Conservation (phyloP, 169 alveolate genomes). For the Haemoproteus tartakovskyi region DNA sequence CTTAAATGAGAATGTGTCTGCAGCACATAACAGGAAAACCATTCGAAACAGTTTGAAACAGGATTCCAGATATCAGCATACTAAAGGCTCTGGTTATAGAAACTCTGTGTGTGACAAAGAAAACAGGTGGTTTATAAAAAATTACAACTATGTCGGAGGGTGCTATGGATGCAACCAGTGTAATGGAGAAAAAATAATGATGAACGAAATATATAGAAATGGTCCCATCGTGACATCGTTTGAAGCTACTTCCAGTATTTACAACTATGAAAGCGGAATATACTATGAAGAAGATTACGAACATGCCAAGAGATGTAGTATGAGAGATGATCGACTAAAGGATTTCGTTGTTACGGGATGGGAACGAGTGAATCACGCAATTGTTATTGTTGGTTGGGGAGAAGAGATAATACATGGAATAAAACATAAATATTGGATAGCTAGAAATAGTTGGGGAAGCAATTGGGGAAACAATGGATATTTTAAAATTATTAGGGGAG, state of each 20-base stretch:
- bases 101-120: neutral
- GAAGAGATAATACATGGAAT: constrained; percentile 71
- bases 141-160: constrained; percentile 85
- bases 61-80: no score
- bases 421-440: constrained; percentile 81
- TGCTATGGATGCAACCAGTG: constrained; percentile 81
- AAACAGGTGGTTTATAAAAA: constrained; percentile 68
- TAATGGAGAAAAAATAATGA: constrained; percentile 78
- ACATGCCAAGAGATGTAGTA: constrained; percentile 41
- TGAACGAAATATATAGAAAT: constrained; percentile 79
- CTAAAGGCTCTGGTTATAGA: no score
- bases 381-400: constrained; percentile 90
- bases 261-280: constrained; percentile 30
- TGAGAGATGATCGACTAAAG: neutral
- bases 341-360: constrained; percentile 70
- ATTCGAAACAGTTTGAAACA: no score
- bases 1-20: no score
- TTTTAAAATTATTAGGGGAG: constrained; percentile 80
- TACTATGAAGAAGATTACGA: constrained; percentile 26
- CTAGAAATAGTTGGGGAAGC: constrained; percentile 83
- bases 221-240: constrained; percentile 86
- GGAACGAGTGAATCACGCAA: constrained; percentile 90
- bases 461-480: constrained; percentile 83
- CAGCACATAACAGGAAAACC: no score
- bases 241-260: constrained; percentile 78